phyloP scores from a whole-genome alignment of 306 rosid genomes.

The Acacia melanoxylon region DNA sequence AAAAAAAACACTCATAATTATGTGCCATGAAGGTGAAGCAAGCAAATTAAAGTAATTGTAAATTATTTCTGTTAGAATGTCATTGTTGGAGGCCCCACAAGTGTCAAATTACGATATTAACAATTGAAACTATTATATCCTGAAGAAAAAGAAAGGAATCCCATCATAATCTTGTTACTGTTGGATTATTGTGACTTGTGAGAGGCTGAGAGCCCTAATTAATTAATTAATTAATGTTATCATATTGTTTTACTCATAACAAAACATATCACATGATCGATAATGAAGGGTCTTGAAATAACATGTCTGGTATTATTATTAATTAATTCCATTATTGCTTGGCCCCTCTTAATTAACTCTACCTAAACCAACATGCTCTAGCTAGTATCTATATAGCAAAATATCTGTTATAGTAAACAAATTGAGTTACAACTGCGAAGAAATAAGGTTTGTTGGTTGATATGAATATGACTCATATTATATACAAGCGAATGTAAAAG shows the following conservation, averaged over 20 bases:
- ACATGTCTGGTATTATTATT: not conserved
- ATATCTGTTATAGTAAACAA: not conserved
- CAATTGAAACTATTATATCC: conserved; percentile 22
- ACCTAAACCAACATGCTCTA: too few species aligned
- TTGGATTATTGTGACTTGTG: not conserved
- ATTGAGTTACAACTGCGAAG: not conserved
- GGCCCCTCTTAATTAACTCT: not conserved
- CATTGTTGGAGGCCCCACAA: conserved; percentile 33
- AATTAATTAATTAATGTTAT: not conserved
- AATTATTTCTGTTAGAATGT: conserved; percentile 41
- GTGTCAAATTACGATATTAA: conserved; percentile 28
- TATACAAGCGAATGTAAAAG: too few species aligned
- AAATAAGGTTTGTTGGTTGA: not conserved
- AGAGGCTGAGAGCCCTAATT: conserved; percentile 3
- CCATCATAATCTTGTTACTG: conserved; percentile 8
- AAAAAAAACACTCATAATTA: not conserved
- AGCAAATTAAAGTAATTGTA: not conserved
- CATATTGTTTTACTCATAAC: not conserved
- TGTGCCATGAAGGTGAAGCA: not conserved
- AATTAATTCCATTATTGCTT: conserved; percentile 24
- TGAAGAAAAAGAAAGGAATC: conserved; percentile 28
- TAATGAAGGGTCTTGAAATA: conserved; percentile 12
- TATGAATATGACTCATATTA: not conserved
- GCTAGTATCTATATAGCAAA: not conserved
- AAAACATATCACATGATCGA: conserved; percentile 11